Evolutionary conservation across 2,329 filamentous ascomycete genomes (phyloP), one percentile per base, ranked within the genome.

Genomic region (Bertia moriformis): DNA sequence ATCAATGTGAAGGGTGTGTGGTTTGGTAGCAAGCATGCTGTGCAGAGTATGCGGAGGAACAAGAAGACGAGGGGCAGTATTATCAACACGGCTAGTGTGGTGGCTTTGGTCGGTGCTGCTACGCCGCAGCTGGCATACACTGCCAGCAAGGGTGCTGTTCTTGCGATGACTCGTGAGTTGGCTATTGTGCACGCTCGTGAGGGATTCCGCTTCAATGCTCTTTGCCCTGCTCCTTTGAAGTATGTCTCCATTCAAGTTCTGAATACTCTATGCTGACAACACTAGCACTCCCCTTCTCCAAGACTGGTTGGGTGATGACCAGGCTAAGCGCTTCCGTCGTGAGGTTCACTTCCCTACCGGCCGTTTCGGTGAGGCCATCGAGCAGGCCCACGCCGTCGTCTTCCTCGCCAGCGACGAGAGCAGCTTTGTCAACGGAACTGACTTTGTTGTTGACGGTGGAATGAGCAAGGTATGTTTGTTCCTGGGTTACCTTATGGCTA

Each of bases 1-100:
- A 83, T 85, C 56, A 86, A 85, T 50, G 80, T 85, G 46, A 85
- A 85, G 64, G 81, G 81, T 30, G 80, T 85, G 10, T 85, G 80
- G 81, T 85, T 72, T 48, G 81, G 81, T 19, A 73, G 67, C 59
- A 86, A 85, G 61, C 77, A 85, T 51, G 78, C 81, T 1, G 69
- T 86, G 10, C 56, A 81, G 39, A 73, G 73, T 41, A 61, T 85
- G 54, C 69, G 79, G 41, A 73, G 68, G 52, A 67, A 83, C 57
- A 68, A 70, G 41, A 86, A 85, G 67, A 69, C 61, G 43, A 70
- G 65, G 42, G 76, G 71, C 10, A 80, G 73, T 46, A 73, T 86
- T 49, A 83, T 84, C 62, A 85, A 85, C 58, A 83, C 78, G 0
- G 78, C 78, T 3, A 81, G 74, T 40, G 74, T 84, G 4, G 80